Percentiles rank a stretch among this genome's conserved stretches.
Evolutionary conservation across 179 eudicot species (phyloP).

Genomic region (Patellifolia procumbens): DNA sequence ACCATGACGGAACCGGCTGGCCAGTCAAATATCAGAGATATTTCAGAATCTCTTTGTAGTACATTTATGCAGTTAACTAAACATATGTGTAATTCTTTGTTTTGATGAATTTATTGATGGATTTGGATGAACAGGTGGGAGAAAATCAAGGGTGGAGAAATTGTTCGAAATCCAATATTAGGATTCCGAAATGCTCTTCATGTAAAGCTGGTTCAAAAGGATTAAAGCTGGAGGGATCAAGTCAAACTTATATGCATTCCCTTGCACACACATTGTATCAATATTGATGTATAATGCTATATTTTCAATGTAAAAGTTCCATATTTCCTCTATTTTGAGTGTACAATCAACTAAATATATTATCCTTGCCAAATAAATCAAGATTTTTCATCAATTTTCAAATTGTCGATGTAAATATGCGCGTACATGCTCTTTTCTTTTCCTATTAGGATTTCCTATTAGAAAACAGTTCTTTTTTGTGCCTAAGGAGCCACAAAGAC

Average conservation of each 20-base stretch:
- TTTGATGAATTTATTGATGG: background rate
- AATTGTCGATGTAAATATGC: too few species aligned
- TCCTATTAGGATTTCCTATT: too few species aligned
- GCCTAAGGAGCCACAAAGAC: too few species aligned
- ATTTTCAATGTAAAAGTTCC: background rate
- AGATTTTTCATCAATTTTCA: too few species aligned
- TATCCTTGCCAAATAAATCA: too few species aligned
- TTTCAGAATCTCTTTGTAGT: too few species aligned
- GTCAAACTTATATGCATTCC: background rate
- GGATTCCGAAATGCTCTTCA: slow-evolving; percentile 45
- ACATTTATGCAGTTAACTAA: background rate
- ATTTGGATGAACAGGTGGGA: slow-evolving; percentile 35
- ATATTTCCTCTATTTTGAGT: background rate
- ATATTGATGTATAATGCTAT: background rate
- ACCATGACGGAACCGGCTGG: too few species aligned
- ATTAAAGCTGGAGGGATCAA: slow-evolving; percentile 7
- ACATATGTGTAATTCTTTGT: background rate
- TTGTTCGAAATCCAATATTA: slow-evolving; percentile 44
- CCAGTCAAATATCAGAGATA: too few species aligned
- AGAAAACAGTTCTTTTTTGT: too few species aligned
- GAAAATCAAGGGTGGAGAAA: slow-evolving; percentile 54
- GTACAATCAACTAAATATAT: background rate
- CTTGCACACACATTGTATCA: background rate
- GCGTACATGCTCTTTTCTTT: too few species aligned
- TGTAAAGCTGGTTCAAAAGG: slow-evolving; percentile 38